Conservation (phyloP, 2,329 filamentous ascomycete species). For the Diplocarpon rosae region DNA sequence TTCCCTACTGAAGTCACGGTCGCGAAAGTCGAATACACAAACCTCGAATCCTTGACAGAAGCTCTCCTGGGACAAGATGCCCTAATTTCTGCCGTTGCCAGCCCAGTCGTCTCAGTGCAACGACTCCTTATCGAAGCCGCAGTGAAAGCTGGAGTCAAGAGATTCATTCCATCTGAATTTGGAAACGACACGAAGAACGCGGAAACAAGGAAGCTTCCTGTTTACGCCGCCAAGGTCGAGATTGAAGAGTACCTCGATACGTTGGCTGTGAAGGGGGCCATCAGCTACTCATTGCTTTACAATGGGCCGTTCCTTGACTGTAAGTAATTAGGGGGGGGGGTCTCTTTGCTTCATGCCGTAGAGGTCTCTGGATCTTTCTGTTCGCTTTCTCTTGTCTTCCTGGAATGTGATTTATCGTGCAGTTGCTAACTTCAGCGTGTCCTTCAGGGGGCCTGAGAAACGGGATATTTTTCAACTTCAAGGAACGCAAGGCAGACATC, state of each 20-base stretch:
- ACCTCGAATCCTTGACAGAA: constrained; percentile 30
- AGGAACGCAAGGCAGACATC: constrained; percentile 32
- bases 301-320: constrained; percentile 48
- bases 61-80: constrained; percentile 47
- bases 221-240: constrained; percentile 40
- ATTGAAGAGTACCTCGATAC: constrained; percentile 32
- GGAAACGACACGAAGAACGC: constrained; percentile 31
- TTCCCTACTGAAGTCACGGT: constrained; percentile 30
- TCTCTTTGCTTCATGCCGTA: too few relatives aligned
- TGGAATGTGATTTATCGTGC: too few relatives aligned
- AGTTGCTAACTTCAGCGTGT: too few relatives aligned
- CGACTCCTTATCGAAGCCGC: constrained; percentile 44
- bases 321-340: too few relatives aligned
- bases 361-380: too few relatives aligned
- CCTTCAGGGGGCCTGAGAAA: constrained; percentile 29
- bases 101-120: constrained; percentile 31
- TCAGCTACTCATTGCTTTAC: constrained; percentile 43
- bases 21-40: constrained; percentile 36
- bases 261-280: constrained; percentile 27
- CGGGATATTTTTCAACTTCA: constrained; percentile 35
- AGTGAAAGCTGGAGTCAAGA: constrained; percentile 44
- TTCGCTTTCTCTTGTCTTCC: too few relatives aligned
- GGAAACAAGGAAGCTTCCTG: constrained; percentile 33
- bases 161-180: constrained; percentile 52
- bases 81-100: constrained; percentile 37